Conservation (phyloP, 176 grass and related monocot genomes). For the Zoysia pacifica region DNA sequence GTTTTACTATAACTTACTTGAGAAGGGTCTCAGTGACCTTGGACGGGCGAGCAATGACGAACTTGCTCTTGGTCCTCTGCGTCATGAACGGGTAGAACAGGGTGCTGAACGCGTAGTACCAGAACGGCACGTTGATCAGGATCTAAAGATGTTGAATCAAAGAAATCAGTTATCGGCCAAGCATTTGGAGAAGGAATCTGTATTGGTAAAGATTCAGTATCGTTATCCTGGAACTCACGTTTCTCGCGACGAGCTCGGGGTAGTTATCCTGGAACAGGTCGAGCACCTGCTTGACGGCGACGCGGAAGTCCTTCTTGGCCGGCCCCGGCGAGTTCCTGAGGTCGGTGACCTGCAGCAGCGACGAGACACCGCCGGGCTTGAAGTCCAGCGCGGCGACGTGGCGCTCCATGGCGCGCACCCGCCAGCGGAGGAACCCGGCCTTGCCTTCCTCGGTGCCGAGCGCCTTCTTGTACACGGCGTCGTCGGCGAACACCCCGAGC, state of each 20-base stretch:
- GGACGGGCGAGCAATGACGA: constrained; percentile 71
- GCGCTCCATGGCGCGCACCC: constrained; percentile 81
- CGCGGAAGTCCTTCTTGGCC: constrained; percentile 78
- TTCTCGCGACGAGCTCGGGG: constrained; percentile 88
- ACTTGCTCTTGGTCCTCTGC: constrained; percentile 96
- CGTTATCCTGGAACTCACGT: constrained; percentile 66
- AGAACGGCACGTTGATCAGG: constrained; percentile 95
- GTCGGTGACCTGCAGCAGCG: constrained; percentile 83
- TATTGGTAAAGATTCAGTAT: background rate
- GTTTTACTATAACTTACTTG: constrained; percentile 49
- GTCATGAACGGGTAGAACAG: constrained; percentile 89
- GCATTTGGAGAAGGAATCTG: background rate
- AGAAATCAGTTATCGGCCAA: background rate
- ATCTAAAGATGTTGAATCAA: constrained; percentile 56
- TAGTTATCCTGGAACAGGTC: constrained; percentile 97
- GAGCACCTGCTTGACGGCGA: constrained; percentile 75
- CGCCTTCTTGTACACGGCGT: constrained; percentile 56
- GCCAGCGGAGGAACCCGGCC: constrained; percentile 73
- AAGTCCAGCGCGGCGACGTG: constrained; percentile 74
- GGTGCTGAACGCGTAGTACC: constrained; percentile 90
- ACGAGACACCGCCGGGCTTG: constrained; percentile 62
- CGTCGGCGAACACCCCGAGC: constrained; percentile 62
- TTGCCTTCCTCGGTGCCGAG: constrained; percentile 75
- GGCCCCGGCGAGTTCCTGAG: constrained; percentile 68
- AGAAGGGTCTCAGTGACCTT: constrained; percentile 88